Percentiles rank a stretch among this genome's conserved stretches.
Conservation (phyloP, 345 rosid species). For the Ailanthus altissimus region DNA sequence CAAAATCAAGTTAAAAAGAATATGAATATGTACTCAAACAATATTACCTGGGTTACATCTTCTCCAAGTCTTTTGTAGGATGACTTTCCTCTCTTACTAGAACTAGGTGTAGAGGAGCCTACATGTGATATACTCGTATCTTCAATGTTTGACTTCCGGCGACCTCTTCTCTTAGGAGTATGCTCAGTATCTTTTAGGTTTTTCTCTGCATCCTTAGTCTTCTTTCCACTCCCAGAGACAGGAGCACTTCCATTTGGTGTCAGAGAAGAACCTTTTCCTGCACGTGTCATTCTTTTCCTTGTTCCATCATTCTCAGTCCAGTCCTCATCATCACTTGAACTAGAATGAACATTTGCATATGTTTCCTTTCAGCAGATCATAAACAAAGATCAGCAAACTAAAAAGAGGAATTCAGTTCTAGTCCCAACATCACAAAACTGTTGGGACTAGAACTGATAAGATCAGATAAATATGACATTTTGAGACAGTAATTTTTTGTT, state of each 20-base stretch:
- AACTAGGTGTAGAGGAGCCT: constrained; percentile 32
- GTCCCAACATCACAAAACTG: neutral
- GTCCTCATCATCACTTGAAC: constrained; percentile 36
- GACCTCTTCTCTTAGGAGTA: constrained; percentile 29
- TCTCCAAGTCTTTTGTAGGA: constrained; percentile 53
- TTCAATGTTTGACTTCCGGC: constrained; percentile 28
- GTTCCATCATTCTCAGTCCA: constrained; percentile 26
- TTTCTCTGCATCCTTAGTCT: constrained; percentile 28
- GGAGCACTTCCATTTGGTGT: constrained; percentile 40
- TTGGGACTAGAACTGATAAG: neutral
- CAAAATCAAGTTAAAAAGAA: neutral
- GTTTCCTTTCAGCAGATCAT: constrained; percentile 54
- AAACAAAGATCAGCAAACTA: constrained; percentile 26
- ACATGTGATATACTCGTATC: constrained; percentile 20
- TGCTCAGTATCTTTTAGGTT: constrained; percentile 22
- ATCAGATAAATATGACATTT: neutral
- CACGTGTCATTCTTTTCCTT: constrained; percentile 66
- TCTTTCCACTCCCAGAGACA: constrained; percentile 10
- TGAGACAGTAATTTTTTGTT: neutral
- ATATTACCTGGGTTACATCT: constrained; percentile 61
- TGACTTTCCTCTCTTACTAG: constrained; percentile 30
- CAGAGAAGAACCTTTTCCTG: constrained; percentile 26
- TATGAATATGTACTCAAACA: neutral
- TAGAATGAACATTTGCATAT: constrained; percentile 52
- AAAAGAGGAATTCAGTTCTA: constrained; percentile 11